Base-by-base conservation (phyloP, 495 filamentous ascomycete genomes). In the Penicillium egyptiacum region DNA sequence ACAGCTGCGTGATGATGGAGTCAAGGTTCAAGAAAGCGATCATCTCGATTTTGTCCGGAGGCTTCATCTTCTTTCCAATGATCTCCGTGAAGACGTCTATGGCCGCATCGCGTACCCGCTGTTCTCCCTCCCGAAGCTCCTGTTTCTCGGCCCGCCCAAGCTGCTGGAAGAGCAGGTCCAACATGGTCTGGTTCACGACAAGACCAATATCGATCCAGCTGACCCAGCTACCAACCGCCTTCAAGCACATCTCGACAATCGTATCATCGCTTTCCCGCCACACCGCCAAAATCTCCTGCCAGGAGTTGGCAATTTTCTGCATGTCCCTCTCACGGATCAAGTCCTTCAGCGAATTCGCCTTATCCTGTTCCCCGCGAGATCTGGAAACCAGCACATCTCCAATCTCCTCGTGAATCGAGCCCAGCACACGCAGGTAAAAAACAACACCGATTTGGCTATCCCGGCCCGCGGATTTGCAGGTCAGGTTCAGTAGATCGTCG, bases 121-220 rank as follows among this genome's bases (percentile, higher is more conserved):
- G 88, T 59, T 91, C 84, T 4, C 77, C 75, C 26, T 73, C 72
- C 9, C 71, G 67, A 43, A 79, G 61, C 16, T 81, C 79, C 26
- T 79, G 68, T 44, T 79, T 75, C 57, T 72, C 74, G 44, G 81
- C 80, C 62, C 83, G 83, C 55, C 82, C 88, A 55, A 87, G 85
- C 63, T 88, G 82, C 70, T 92, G 86, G 72, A 96, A 88, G 54
- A 99, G 83, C 48, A 90, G 78, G 63, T 81, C 85, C 60, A 97
- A 80, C 78, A 95, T 89, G 40, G 85, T 83, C 62, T 93, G 85
- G 69, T 96, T 94, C 59, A 98, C 88, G 43, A 98, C 85, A 39
- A 99, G 78, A 19, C 86, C 87, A 61, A 99, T 97, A 62, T 98
- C 95, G 57, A 92, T 93, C 94, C 94, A 99, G 79, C 89, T 91